Percentiles rank a stretch among this genome's conserved stretches.
phyloP scores from a whole-genome alignment of 2,329 filamentous ascomycete genomes.

The Annulohypoxylon truncatum region DNA sequence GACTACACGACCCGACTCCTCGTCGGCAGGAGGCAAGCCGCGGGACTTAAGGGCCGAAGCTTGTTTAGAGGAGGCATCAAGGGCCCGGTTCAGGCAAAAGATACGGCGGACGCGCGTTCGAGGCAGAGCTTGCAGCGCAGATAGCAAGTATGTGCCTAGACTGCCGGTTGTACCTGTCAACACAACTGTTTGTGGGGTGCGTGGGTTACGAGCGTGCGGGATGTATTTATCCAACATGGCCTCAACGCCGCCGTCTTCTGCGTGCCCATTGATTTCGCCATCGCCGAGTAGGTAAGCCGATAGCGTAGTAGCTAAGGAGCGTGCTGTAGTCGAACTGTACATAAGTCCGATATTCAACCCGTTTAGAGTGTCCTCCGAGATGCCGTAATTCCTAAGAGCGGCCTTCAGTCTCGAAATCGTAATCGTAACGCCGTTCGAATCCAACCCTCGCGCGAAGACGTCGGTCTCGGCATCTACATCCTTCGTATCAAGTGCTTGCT shows the following conservation, averaged over 20 bases:
- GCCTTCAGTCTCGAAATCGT: slow-evolving; percentile 43
- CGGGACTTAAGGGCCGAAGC: slow-evolving; percentile 29
- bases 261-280: not conserved
- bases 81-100: slow-evolving; percentile 34
- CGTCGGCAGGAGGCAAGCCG: slow-evolving; percentile 25
- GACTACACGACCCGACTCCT: slow-evolving; percentile 29
- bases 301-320: slow-evolving; percentile 16
- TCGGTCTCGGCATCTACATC: slow-evolving; percentile 41
- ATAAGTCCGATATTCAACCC: slow-evolving; percentile 30
- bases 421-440: slow-evolving; percentile 43
- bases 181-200: slow-evolving; percentile 21
- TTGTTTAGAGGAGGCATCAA: slow-evolving; percentile 29
- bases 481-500: slow-evolving; percentile 35
- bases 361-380: slow-evolving; percentile 24
- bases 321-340: slow-evolving; percentile 31
- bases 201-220: not conserved
- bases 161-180: slow-evolving; percentile 36
- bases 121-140: slow-evolving; percentile 27
- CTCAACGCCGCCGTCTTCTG: slow-evolving; percentile 26
- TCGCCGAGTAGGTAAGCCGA: slow-evolving; percentile 22
- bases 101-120: slow-evolving; percentile 21
- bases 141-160: slow-evolving; percentile 34
- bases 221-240: slow-evolving; percentile 31
- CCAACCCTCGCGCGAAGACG: slow-evolving; percentile 41
- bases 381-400: slow-evolving; percentile 35